phyloP scores from a whole-genome alignment of 2,329 filamentous ascomycete genomes.

The Chalaropsis ovoidea region DNA sequence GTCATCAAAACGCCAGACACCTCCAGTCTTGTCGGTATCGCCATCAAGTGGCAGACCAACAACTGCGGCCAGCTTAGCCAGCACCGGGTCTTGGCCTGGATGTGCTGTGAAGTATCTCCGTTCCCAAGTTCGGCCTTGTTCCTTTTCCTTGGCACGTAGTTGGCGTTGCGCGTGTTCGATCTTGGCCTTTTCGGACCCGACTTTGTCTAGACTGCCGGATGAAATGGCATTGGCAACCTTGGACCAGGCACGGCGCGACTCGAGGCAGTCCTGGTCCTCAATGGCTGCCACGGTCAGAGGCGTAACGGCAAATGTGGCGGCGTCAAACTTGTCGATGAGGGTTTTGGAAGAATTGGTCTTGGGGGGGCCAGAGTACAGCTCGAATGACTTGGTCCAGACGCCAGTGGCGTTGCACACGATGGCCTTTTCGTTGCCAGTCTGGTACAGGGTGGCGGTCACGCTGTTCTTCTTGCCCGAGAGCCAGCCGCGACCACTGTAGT shows the following conservation, averaged over 20 bases:
- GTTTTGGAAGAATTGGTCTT: constrained; percentile 42
- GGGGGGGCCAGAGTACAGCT: constrained; percentile 56
- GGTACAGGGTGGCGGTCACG: constrained; percentile 65
- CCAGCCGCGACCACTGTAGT: constrained; percentile 92
- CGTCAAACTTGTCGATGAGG: constrained; percentile 51
- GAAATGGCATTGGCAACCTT: constrained; percentile 69
- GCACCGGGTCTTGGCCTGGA: constrained; percentile 38
- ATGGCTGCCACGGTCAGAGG: constrained; percentile 61
- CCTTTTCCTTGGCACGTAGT: constrained; percentile 60
- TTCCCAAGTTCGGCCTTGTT: constrained; percentile 69
- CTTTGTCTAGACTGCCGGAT: constrained; percentile 72
- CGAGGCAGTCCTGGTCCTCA: constrained; percentile 73
- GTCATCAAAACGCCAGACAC: constrained; percentile 50
- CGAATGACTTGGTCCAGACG: constrained; percentile 80
- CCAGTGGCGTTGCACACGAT: constrained; percentile 73
- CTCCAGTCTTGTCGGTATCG: constrained; percentile 51
- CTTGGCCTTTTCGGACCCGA: constrained; percentile 68
- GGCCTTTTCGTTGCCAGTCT: constrained; percentile 60
- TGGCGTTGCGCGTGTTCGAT: constrained; percentile 82
- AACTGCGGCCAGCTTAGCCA: constrained; percentile 37
- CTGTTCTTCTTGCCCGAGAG: constrained; percentile 91
- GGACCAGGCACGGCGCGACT: constrained; percentile 78
- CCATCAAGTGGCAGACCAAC: constrained; percentile 43
- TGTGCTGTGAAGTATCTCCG: constrained; percentile 65
- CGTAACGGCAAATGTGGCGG: constrained; percentile 48